Conservation (phyloP, 1,284 basidiomycete genomes). For the Boletus holoroseus region DNA sequence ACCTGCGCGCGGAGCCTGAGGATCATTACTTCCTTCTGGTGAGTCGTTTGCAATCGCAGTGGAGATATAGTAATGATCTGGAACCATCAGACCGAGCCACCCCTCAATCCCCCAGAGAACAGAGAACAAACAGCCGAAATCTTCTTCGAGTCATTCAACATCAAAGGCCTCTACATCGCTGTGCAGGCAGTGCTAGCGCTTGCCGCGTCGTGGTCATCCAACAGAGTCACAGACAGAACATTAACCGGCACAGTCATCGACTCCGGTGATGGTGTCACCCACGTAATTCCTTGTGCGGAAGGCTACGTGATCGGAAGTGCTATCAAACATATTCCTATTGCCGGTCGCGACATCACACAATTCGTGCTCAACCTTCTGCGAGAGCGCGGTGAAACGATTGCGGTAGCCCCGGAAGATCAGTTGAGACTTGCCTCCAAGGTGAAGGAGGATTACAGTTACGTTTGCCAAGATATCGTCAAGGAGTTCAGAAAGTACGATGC, state of each 20-base stretch:
- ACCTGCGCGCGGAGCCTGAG: constrained; percentile 96
- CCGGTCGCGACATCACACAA: constrained; percentile 94
- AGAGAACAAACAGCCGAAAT: constrained; percentile 99
- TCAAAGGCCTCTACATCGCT: constrained; percentile 96
- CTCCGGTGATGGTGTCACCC: constrained; percentile 98
- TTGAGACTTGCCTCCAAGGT: constrained; percentile 88
- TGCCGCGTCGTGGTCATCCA: constrained; percentile 96
- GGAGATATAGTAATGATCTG: constrained; percentile 3
- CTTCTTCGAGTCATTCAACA: constrained; percentile 99
- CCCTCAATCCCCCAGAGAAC: constrained; percentile 97
- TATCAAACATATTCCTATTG: constrained; percentile 99
- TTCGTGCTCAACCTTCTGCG: constrained; percentile 96
- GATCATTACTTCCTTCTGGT: constrained; percentile 98
- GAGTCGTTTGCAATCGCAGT: constrained; percentile 32
- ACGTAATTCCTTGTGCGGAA: constrained; percentile 94
- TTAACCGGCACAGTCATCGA: constrained; percentile 98
- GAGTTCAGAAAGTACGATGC: constrained; percentile 98
- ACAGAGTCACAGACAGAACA: constrained; percentile 87
- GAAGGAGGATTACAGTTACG: constrained; percentile 98
- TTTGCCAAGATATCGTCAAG: constrained; percentile 98
- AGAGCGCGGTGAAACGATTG: constrained; percentile 88
- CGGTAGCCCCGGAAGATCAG: constrained; percentile 96
- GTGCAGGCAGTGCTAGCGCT: constrained; percentile 99
- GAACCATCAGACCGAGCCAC: constrained; percentile 82
- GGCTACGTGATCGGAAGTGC: constrained; percentile 99